phyloP scores from a whole-genome alignment of 805 yeast genomes.

The Candida saitoana region DNA sequence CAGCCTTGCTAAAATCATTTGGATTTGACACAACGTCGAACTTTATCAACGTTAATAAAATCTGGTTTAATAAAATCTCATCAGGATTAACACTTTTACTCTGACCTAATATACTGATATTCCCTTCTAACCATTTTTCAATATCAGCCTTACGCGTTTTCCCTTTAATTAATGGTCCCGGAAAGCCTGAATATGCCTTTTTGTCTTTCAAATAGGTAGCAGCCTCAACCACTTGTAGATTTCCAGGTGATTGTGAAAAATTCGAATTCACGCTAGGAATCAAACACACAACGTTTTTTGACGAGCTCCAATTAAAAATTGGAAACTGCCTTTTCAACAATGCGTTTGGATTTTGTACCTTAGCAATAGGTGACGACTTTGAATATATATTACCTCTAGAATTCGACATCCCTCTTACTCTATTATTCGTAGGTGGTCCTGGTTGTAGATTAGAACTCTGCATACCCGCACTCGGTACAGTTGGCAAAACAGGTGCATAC shows the following conservation, averaged over 20 bases:
- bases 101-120: constrained; percentile 14
- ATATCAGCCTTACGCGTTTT: constrained; percentile 64
- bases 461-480: constrained; percentile 6
- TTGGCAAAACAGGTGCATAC: constrained; percentile 32
- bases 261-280: constrained; percentile 25
- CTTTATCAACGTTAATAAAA: constrained; percentile 23
- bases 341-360: constrained; percentile 49
- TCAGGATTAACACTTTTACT: constrained; percentile 12
- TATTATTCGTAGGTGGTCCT: constrained; percentile 12
- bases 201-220: constrained; percentile 18
- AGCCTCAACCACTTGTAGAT: constrained; percentile 31
- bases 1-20: constrained; percentile 24
- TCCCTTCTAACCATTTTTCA: constrained; percentile 52
- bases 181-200: constrained; percentile 41
- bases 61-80: constrained; percentile 28
- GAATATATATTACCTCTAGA: constrained; percentile 14
- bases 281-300: constrained; percentile 25
- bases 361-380: constrained; percentile 19
- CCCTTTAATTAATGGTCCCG: constrained; percentile 60
- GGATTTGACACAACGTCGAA: constrained; percentile 29
- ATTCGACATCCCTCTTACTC: constrained; percentile 24
- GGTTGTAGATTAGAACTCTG: constrained; percentile 3
- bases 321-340: constrained; percentile 67
- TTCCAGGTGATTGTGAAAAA: constrained; percentile 13
- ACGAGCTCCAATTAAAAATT: constrained; percentile 57